Evolutionary conservation across 495 filamentous ascomycete genomes (phyloP).

Genomic region (Penicillium antarcticum): DNA sequence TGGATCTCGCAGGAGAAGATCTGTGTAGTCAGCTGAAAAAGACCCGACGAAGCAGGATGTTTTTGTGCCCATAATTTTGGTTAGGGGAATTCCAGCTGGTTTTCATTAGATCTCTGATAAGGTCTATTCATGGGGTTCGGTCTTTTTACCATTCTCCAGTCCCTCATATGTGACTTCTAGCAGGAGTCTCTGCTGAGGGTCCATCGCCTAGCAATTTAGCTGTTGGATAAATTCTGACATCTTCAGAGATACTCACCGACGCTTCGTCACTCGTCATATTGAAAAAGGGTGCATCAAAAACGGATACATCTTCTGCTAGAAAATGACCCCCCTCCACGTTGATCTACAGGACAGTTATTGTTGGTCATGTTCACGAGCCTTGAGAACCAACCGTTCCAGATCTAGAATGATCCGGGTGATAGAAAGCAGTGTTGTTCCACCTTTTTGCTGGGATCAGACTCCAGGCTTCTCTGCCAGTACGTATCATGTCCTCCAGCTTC

Average conservation of each 20-base stretch:
- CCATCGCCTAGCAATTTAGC: constrained; percentile 27
- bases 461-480: constrained; percentile 48
- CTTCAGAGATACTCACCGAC: constrained; percentile 17
- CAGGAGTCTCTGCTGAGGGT: constrained; percentile 50
- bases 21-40: constrained; percentile 30
- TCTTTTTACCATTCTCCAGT: constrained; percentile 42
- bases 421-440: constrained; percentile 52
- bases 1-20: constrained; percentile 27
- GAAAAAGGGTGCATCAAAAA: constrained; percentile 60
- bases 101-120: not conserved
- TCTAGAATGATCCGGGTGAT: constrained; percentile 47
- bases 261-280: constrained; percentile 54
- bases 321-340: constrained; percentile 38
- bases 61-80: constrained; percentile 39
- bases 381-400: constrained; percentile 19
- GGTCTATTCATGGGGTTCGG: not conserved
- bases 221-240: not conserved
- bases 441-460: constrained; percentile 43
- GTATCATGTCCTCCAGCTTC: constrained; percentile 55
- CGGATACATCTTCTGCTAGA: constrained; percentile 49
- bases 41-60: constrained; percentile 48
- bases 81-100: constrained; percentile 28
- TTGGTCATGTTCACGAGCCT: not conserved
- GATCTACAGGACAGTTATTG: constrained; percentile 10
- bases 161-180: constrained; percentile 61